Evolutionary conservation across 2,329 filamentous ascomycete species (phyloP), one percentile per base, ranked within the genome.

Genomic region (Ophiostoma sp.): DNA sequence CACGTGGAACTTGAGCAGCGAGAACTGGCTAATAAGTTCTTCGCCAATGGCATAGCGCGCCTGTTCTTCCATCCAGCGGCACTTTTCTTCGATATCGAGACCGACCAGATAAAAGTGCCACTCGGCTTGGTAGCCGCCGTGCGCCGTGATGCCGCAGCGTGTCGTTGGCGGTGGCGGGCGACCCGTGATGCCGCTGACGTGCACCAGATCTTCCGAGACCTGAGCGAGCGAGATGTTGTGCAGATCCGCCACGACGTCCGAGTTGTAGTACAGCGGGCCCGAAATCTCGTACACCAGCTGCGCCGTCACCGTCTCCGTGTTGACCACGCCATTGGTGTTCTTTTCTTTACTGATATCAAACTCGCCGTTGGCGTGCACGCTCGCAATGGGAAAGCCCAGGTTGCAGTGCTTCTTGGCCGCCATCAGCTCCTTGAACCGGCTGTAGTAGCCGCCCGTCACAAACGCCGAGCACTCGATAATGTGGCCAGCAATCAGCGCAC

Each of bases 211-310:
- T 3, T 77, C 64, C 48, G 76, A 76, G 12, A 80, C 76, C 74
- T 88, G 84, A 73, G 87, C 84, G 76, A 89, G 86, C 70, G 78
- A 75, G 0, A 81, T 78, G 22, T 76, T 72, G 33, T 80, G 77
- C 28, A 82, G 68, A 45, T 79, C 78, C 4, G 79, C 80, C 69
- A 81, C 81, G 8, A 81, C 79, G 70, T 82, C 81, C 59, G 79
- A 81, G 71, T 82, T 81, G 70, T 81, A 71, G 71, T 82, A 82
- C 1, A 81, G 68, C n/a, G 81, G 80, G 0, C 81, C 81, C 72
- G 81, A 79, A 33, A 82, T 71, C 70, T 82, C 81, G 71, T 82
- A 82, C 42, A 82, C 59, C 22, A 82, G 78, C 74, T 82, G 81
- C 19, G 68, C 75, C 19, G 70, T 68, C n/a, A 73, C 74, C 15